Base-by-base conservation (phyloP, 148 eudicot species). In the Vaccinium darrowii region DNA sequence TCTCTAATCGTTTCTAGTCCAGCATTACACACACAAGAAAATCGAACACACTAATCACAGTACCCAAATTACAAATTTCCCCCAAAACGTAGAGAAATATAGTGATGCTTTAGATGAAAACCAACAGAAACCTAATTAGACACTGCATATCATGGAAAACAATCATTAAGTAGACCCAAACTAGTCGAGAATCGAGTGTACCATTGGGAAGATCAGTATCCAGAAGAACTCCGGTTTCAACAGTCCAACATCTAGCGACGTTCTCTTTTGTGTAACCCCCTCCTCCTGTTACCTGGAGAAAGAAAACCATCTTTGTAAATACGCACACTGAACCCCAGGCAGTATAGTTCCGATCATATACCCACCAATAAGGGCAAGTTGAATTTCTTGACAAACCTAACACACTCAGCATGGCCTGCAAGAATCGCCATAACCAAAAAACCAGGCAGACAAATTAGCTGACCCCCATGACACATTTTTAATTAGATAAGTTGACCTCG, bases 231-330 rank as follows among this genome's bases (percentile, higher is more conserved):
- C 98, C 98, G 39, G 99, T 97, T 90, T 97, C 99, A 56, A 97
- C 91, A 85, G 99, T 90, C 99, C 99, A 97, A 87, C 99, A 97
- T 82, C 99, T 91, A 86, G 99, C 99, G 62, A 97, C 99, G 91
- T 97, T 97, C 88, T 97, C 99, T 85, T 97, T 97, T 27, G 99
- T 97, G 89, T 97, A 97, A 82, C 99, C 99, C 23, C 99, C 98
- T 76, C 98, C 98, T 85, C 98, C 98, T 83, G 99, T 97, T 82
- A 97, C 99, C 99, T 97, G 84, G 78, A 73, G 79, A 78, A 77
- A 86, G 67, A 87, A 79, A 85, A 13, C n/a, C 60, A 63, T 74
- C 67, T 56, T 36, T 27, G 57, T 80, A 67, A 73, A 69, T n/a
- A 81, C 47, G 50, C 75, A 39, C 63, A 14, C 50, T n/a, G 80